Evolutionary conservation across 75 land plant genomes (phyloP).

Genomic region (Picea glauca): DNA sequence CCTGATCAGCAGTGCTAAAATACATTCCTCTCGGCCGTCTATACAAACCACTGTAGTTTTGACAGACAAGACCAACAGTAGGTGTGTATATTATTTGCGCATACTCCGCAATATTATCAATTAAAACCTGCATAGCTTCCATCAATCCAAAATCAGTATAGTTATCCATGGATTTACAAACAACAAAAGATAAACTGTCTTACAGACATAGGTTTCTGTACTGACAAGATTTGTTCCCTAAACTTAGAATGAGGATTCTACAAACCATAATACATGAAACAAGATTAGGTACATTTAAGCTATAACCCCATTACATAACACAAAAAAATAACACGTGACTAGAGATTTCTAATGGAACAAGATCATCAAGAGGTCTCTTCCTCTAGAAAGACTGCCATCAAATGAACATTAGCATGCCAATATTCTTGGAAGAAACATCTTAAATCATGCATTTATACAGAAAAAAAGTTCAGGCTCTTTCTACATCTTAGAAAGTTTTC

Average conservation of each 20-base stretch:
- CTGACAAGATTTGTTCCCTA: neutral
- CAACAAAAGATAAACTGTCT: neutral
- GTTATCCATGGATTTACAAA: neutral
- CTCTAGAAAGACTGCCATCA: neutral
- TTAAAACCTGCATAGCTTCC: slow-evolving; percentile 55
- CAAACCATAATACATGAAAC: neutral
- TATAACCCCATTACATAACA: neutral
- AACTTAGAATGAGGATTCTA: neutral
- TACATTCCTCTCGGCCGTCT: slow-evolving; percentile 98
- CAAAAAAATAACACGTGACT: neutral
- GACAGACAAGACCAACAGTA: slow-evolving; percentile 97
- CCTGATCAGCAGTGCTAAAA: slow-evolving; percentile 89
- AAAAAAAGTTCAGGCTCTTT: neutral
- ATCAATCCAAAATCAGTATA: neutral
- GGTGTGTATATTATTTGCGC: slow-evolving; percentile 98
- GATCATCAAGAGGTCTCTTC: neutral
- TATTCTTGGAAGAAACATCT: neutral
- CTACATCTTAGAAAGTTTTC: neutral
- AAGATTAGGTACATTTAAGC: neutral
- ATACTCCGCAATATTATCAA: slow-evolving; percentile 89
- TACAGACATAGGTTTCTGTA: neutral
- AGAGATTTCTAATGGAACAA: neutral
- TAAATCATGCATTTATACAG: neutral
- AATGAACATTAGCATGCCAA: neutral
- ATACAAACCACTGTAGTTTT: slow-evolving; percentile 94